Base-by-base conservation (phyloP, 148 eudicot species). In the Cornus florida region DNA sequence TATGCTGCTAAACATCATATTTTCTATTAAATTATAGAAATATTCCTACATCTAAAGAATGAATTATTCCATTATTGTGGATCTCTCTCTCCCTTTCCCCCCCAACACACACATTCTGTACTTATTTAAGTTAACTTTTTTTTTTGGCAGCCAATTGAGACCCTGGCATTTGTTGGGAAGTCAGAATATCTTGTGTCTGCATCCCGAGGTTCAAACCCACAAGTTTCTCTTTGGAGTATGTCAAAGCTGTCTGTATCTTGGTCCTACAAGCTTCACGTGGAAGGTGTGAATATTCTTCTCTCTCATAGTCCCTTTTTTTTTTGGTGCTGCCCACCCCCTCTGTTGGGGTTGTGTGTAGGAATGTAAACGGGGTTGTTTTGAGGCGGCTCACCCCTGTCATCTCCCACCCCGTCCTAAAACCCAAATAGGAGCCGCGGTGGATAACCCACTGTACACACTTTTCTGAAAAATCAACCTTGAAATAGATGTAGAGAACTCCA, bases 131-230 rank as follows among this genome's bases (percentile, higher is more conserved):
- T 20, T 20, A 20, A n/a, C n/a, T n/a, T 24, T 62, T 62, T 19
- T 72, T 50, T 79, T 72, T 28, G 28, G 69, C 93, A 93, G 98
- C 91, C 97, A 69, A 93, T 95, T 69, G 75, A 53, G 41, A 87
- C 81, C 68, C 88, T 96, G 70, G 84, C 94, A 65, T 96, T 96
- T 89, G 86, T 90, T 79, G 99, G 94, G 53, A 88, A 85, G 79
- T 92, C 99, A 7, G 92, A 88, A 31, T 91, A 84, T 82, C 87
- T 96, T 68, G 90, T 96, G 69, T 92, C 98, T 31, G 82, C 90
- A 66, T 91, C 95, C 72, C 88, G 71, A 72, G 98, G 95, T 48
- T 84, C 95, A 76, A 85, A 33, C 78, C 88, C 97, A 39, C 89
- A 88, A 77, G 53, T 93, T 33, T 86, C 90, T 65, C 80, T 96